Evolutionary conservation across 1,139 yeast species (phyloP), one percentile per base, ranked within the genome.

Genomic region (Pichia sp.): DNA sequence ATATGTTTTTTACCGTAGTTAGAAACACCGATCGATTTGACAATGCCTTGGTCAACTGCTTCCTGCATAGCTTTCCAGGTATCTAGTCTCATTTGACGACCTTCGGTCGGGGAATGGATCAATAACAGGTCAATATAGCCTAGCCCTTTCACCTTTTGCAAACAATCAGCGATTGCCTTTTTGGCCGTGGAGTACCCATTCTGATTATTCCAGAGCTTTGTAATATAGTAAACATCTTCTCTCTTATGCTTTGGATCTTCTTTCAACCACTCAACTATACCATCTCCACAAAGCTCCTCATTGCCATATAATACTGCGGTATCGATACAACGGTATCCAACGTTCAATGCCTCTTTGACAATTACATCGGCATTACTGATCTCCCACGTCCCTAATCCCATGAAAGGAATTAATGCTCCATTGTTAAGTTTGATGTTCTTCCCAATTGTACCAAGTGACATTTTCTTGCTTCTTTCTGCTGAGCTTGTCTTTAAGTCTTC

Each of bases 1-100:
- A 86, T 64, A 64, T 85, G 90, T 32, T 75, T 74, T n/a, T 67
- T 67, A 29, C 90, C 90, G 65, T 79, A 85, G 64, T 84, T 85
- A 1, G 89, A 84, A 16, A 86, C 90, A 15, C 92, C 92, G 52
- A 85, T 80, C 15, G 77, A 75, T 61, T 76, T 79, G 31, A 84
- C 80, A 32, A 71, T 62, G 0, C 87, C 87, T 26, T 67, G 70
- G 47, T 74, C 80, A n/a, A 81, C 84, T 1, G 84, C 84, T 55
- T 83, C 86, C 66, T 84, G 85, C 78, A 84, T 75, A 2, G 87
- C 87, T 57, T 67, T 70, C 74, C 80, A 84, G 5, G 85, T 80
- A 54, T 78, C 85, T 29, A 81, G 64, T 61, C 90, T 71, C 55
- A 71, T 68, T 43, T 60, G 61, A 19, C 74, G 72, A 2, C 87